A percentile compares a stretch with the other conserved stretches of the same genome.
Conservation (phyloP, 2,329 filamentous ascomycete genomes). For the Neonectria punicea region DNA sequence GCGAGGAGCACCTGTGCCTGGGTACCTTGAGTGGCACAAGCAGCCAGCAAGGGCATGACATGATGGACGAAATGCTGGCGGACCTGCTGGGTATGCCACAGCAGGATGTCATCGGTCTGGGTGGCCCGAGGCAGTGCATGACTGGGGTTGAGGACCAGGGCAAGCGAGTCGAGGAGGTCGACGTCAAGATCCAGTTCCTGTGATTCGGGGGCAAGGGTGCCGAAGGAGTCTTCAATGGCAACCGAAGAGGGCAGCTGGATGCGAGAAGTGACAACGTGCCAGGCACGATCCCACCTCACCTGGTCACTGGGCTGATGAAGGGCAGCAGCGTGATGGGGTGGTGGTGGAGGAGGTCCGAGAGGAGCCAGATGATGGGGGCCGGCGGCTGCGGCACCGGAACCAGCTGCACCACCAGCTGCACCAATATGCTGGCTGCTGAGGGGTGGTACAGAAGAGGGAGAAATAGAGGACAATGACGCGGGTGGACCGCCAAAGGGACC, state of each 20-base stretch:
- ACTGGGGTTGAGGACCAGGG: conserved; percentile 62
- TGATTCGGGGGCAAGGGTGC: conserved; percentile 56
- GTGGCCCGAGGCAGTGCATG: conserved; percentile 58
- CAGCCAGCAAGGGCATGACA: conserved; percentile 65
- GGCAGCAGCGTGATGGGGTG: conserved; percentile 34
- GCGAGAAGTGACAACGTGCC: conserved; percentile 68
- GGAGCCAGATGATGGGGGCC: conserved; percentile 22
- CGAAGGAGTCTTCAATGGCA: conserved; percentile 65
- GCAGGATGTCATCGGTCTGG: conserved; percentile 65
- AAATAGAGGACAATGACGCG: conserved; percentile 23
- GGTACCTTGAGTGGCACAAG: conserved; percentile 55
- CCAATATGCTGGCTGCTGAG: background rate
- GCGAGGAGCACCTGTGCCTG: conserved; percentile 60
- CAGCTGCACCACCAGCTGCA: background rate
- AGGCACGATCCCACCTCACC: conserved; percentile 68
- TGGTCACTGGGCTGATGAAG: conserved; percentile 57
- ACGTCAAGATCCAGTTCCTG: conserved; percentile 56
- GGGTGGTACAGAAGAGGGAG: conserved; percentile 6
- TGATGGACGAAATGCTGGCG: conserved; percentile 69
- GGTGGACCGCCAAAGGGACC: conserved; percentile 44
- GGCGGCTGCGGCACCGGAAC: conserved; percentile 1
- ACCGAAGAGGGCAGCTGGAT: conserved; percentile 68
- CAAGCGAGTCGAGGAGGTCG: conserved; percentile 63
- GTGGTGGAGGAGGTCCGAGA: conserved; percentile 21
- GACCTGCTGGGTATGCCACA: conserved; percentile 71